Evolutionary conservation across 176 grass and related monocot species (phyloP), one percentile per base, ranked within the genome.

Genomic region (Tuctoria greenei): DNA sequence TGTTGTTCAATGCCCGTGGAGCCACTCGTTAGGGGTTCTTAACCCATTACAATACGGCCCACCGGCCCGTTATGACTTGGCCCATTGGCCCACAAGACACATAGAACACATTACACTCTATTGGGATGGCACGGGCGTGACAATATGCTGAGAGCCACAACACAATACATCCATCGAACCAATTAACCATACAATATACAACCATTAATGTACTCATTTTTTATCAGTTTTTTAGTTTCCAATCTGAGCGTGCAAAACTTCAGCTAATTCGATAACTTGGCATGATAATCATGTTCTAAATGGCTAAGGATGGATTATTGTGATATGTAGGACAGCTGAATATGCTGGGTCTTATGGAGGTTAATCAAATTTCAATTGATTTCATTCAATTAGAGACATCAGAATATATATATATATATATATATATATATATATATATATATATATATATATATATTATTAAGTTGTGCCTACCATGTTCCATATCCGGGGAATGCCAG

Each of bases 251-350:
- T 64, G 52, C 17, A 5, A 47, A 50, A 76, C 38, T 41, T 61
- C 31, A 7, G 7, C 51, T 69, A 58, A 28, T 50, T 18, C 5
- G 6, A 51, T 15, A 35, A 20, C 20, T 45, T 14, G 47, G 18
- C 23, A 25, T 57, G 27, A 76, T 24, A 14, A 10, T 51, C 47
- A 39, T 39, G 61, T 25, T 46, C n/a, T 17, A n/a, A 17, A 64
- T 64, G 31, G 16, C n/a, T 1, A 2, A 7, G 15, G 10, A 64
- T 34, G 12, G 59, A 21, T 31, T n/a, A 21, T 5, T 66, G 23
- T 70, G 41, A 65, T 66, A 73, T 50, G 16, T 36, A 38, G 39
- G 34, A 16, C 41, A 73, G 66, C 18, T 73, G 52, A 41, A 74
- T 39, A 24, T 61, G 8, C 42, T 21, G 10, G 23, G 49, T 27